Evolutionary conservation across 805 yeast species (phyloP).

Genomic region (Starmerella cellae): DNA sequence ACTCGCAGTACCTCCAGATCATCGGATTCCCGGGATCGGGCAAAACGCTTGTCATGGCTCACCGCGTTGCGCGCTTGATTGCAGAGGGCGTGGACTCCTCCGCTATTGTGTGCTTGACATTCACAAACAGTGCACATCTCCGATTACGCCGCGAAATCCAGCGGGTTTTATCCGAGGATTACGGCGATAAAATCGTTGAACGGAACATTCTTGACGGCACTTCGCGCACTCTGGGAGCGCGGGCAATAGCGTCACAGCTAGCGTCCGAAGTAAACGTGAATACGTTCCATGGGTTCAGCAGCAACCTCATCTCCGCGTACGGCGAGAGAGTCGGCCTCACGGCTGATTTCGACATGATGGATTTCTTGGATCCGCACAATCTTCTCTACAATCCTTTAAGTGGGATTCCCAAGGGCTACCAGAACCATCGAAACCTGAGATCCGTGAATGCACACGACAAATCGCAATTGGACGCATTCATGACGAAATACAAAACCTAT

Average conservation of each 20-base stretch:
- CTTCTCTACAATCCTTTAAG: conserved; percentile 3
- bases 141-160: conserved; percentile 60
- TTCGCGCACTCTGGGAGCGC: not conserved
- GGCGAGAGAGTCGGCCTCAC: conserved; percentile 10
- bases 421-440: not conserved
- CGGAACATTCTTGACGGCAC: not conserved
- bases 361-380: conserved; percentile 44
- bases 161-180: not conserved
- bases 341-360: conserved; percentile 46
- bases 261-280: conserved; percentile 61
- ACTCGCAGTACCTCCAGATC: conserved; percentile 37
- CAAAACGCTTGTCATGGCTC: conserved; percentile 70
- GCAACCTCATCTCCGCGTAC: conserved; percentile 47
- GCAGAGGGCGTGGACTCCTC: conserved; percentile 42
- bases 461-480: conserved; percentile 7
- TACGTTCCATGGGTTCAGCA: conserved; percentile 58
- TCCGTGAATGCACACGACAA: not conserved
- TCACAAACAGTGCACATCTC: conserved; percentile 80
- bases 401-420: not conserved
- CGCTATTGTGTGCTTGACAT: conserved; percentile 70
- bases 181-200: not conserved
- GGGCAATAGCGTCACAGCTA: too few species aligned
- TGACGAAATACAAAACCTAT: conserved; percentile 34
- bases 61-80: conserved; percentile 64
- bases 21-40: conserved; percentile 59